phyloP scores from a whole-genome alignment of 148 eudicot species.

The Camellia japonica region DNA sequence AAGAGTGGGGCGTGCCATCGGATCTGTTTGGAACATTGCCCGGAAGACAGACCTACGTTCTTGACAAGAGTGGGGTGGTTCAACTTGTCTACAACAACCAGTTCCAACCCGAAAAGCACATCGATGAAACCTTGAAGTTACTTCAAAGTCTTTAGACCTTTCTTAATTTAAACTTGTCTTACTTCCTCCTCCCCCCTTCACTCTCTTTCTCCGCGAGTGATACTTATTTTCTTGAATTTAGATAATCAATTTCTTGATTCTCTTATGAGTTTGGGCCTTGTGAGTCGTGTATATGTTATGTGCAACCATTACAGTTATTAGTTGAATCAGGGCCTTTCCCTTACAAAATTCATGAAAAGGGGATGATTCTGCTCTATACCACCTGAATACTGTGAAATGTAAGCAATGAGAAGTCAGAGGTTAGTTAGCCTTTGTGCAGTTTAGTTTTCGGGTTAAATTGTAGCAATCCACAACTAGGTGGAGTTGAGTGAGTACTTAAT shows the following conservation, averaged over 20 bases:
- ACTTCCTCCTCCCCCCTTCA: neutral
- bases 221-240: neutral
- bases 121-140: constrained; percentile 92
- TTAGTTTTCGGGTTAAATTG: neutral
- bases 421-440: neutral
- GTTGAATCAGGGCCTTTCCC: too few relatives aligned
- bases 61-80: constrained; percentile 87
- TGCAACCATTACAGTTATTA: too few relatives aligned
- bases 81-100: constrained; percentile 94
- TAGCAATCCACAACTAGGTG: neutral
- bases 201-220: neutral
- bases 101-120: constrained; percentile 98
- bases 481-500: neutral
- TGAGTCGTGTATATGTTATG: neutral
- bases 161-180: neutral
- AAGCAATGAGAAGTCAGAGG: neutral
- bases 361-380: neutral
- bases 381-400: neutral
- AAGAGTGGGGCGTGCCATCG: constrained; percentile 95
- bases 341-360: too few relatives aligned
- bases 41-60: constrained; percentile 93
- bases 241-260: neutral
- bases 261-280: neutral
- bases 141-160: constrained; percentile 60
- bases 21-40: constrained; percentile 96